Evolutionary conservation across 2,329 filamentous ascomycete species (phyloP).

Genomic region (Penicillium sp.): DNA sequence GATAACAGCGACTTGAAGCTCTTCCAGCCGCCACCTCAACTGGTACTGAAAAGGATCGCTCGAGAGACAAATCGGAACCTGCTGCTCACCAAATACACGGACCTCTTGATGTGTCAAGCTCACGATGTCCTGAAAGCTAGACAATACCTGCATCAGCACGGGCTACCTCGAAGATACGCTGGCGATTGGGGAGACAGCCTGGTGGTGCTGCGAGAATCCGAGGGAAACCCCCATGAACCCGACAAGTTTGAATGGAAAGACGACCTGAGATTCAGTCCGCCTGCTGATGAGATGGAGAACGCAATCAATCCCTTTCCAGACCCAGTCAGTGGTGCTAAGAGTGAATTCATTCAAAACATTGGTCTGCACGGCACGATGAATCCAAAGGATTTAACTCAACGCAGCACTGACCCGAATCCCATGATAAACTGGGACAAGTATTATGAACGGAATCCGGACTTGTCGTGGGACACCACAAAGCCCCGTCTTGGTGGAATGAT

Average conservation of each 20-base stretch:
- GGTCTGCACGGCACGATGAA: neutral
- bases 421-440: slow-evolving; percentile 3
- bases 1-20: slow-evolving; percentile 32
- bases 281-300: neutral
- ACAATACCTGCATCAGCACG: slow-evolving; percentile 30
- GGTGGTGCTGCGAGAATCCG: slow-evolving; percentile 14
- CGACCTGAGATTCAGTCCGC: slow-evolving; percentile 3
- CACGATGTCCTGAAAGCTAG: slow-evolving; percentile 33
- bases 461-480: neutral
- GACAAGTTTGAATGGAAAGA: slow-evolving; percentile 21
- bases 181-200: slow-evolving; percentile 36
- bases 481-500: neutral
- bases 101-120: slow-evolving; percentile 31
- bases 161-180: slow-evolving; percentile 28
- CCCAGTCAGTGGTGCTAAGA: neutral
- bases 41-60: slow-evolving; percentile 29
- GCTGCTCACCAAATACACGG: slow-evolving; percentile 6
- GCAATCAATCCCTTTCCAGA: neutral
- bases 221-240: neutral
- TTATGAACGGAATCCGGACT: neutral
- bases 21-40: slow-evolving; percentile 25
- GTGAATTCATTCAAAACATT: neutral
- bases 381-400: neutral
- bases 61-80: slow-evolving; percentile 15
- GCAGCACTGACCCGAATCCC: neutral